These are phyloP conservation scores for Globisporangium acanthophoron DNA, from an alignment of 352 stramenopile genomes.

Conservation along the genomic window DNA sequence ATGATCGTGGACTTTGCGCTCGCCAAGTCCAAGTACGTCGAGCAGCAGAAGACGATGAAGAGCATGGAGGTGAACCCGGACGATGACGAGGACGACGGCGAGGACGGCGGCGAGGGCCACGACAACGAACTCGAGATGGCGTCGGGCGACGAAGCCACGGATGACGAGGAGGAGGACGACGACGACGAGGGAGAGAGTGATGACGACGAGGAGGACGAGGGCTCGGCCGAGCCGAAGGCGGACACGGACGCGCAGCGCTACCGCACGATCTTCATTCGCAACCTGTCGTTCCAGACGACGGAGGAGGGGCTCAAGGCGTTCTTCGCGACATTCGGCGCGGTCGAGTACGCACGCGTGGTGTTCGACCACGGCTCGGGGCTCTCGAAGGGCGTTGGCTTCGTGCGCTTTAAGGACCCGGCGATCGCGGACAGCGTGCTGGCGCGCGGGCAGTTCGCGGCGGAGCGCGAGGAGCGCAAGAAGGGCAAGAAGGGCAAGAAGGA, in stretches of 20 bases:
- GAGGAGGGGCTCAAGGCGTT: slow-evolving; percentile 67
- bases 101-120: slow-evolving; percentile 33
- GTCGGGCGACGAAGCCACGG: slow-evolving; percentile 35
- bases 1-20: slow-evolving; percentile 86
- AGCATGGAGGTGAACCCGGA: slow-evolving; percentile 17
- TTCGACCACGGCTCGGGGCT: slow-evolving; percentile 74
- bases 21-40: slow-evolving; percentile 71
- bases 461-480: slow-evolving; percentile 51
- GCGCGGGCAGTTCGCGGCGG: slow-evolving; percentile 32
- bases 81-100: slow-evolving; percentile 33
- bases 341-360: slow-evolving; percentile 81
- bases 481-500: slow-evolving; percentile 33
- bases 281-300: slow-evolving; percentile 80
- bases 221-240: slow-evolving; percentile 25
- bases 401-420: slow-evolving; percentile 61
- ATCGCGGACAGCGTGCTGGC: slow-evolving; percentile 52
- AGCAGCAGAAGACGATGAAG: slow-evolving; percentile 55
- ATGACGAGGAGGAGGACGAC: slow-evolving; percentile 15
- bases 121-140: slow-evolving; percentile 45
- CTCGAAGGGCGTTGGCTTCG: slow-evolving; percentile 82
- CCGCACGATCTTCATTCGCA: slow-evolving; percentile 83
- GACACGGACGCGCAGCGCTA: slow-evolving; percentile 73
- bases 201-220: slow-evolving; percentile 24
- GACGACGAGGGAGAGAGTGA: slow-evolving; percentile 19
- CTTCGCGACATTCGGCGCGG: slow-evolving; percentile 61